Base-by-base conservation (phyloP, 805 yeast species). In the Lipomyces mesembrius region DNA sequence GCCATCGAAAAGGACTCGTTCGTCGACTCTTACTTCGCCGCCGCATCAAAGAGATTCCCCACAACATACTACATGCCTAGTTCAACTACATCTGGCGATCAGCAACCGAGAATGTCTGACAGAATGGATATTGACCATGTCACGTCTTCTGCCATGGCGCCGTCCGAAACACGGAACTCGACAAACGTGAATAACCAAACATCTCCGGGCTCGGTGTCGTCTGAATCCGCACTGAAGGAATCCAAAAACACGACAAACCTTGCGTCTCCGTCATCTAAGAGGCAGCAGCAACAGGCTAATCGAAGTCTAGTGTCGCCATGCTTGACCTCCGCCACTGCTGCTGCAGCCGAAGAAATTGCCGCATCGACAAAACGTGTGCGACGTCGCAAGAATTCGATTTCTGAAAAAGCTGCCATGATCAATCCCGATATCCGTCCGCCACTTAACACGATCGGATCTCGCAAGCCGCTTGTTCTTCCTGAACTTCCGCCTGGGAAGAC, bases 401-500 rank as follows among this genome's bases (percentile, higher is more conserved):
- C 71, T 20, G 71, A 66, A 52, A 66, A 68, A 39, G 70, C 67
- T 5, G 63, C 71, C n/a, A 27, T 37, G 56, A 51, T 64, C 22
- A 62, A 68, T 51, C 61, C 64, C 43, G 63, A 68, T 12, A 59
- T 68, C 32, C 57, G 63, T 9, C 71, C 71, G 3, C 67, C 71
- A 22, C 65, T 68, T 22, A 60, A 62, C 53, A 67, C 71, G 14
- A 68, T 68, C 43, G 71, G 71, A 37, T 61, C 69, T 14, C 69
- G 71, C 63, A 62, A 63, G 67, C 71, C 71, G 20, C 61, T 68
- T 11, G 60, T 29, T 9, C 39, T 68, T 55, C 71, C 71, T 29
- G 71, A 68, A 12, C 60, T 68, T 22, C 71, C 71, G 8, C 68
- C 69, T 12, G 71, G 71, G 3, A 66, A 68, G 61, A 68, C 71